Percentiles rank a stretch among this genome's conserved stretches.
phyloP scores from a whole-genome alignment of 768 basidiomycete genomes.

The Hydnomerulius pinastri region DNA sequence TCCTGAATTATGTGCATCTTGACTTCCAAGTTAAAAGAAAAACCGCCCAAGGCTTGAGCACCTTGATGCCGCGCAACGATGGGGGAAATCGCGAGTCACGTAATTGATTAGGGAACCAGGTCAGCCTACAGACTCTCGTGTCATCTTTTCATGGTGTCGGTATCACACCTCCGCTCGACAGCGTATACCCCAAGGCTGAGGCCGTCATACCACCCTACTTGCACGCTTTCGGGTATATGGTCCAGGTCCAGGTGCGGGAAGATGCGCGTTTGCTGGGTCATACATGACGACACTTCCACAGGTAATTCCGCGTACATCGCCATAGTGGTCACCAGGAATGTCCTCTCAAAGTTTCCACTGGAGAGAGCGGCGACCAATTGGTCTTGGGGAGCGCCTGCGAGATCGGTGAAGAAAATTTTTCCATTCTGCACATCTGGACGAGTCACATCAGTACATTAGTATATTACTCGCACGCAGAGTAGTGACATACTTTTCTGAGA shows the following conservation, averaged over 20 bases:
- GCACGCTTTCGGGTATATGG: constrained; percentile 34
- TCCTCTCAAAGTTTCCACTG: constrained; percentile 4
- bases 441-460: no score
- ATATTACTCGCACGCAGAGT: not conserved
- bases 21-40: no score
- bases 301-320: constrained; percentile 26
- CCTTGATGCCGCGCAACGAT: not conserved
- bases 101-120: not conserved
- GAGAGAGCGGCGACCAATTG: constrained; percentile 19
- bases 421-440: constrained; percentile 25
- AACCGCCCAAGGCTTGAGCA: no score
- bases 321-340: constrained; percentile 34
- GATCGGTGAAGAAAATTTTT: constrained; percentile 27
- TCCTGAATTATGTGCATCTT: no score
- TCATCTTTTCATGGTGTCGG: not conserved
- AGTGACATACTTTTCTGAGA: constrained; percentile 20
- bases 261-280: constrained; percentile 23
- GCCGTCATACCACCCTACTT: constrained; percentile 29
- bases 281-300: constrained; percentile 19
- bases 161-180: constrained; percentile 15
- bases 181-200: constrained; percentile 36
- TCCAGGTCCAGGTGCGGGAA: constrained; percentile 42
- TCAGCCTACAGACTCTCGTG: not conserved
- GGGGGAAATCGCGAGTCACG: not conserved
- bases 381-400: constrained; percentile 27